Percentiles rank a stretch among this genome's conserved stretches.
Conservation (phyloP, 345 rosid genomes). For the Corchorus capsularis region DNA sequence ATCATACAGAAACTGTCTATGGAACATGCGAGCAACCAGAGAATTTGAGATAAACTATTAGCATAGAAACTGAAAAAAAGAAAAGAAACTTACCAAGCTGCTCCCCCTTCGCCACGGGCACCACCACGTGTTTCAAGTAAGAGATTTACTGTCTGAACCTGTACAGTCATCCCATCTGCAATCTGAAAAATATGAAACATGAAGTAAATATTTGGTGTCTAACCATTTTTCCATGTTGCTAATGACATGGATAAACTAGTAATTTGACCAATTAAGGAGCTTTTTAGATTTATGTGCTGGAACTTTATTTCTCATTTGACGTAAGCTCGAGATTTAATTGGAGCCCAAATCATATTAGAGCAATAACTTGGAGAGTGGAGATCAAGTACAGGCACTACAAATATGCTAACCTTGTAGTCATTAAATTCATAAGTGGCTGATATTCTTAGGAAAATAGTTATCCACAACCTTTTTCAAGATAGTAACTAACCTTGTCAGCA, state of each 20-base stretch:
- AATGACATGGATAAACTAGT: neutral
- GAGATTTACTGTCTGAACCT: slow-evolving; percentile 86
- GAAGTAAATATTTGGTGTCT: slow-evolving; percentile 16
- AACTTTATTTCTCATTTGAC: neutral
- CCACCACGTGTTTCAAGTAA: slow-evolving; percentile 90
- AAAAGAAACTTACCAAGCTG: slow-evolving; percentile 71
- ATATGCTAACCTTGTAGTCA: neutral
- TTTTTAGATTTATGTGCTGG: neutral
- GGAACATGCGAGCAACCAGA: neutral
- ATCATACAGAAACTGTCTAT: neutral
- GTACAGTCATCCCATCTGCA: slow-evolving; percentile 99
- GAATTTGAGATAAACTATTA: neutral
- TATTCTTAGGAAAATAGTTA: neutral
- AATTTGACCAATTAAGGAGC: neutral
- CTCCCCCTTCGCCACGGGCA: slow-evolving; percentile 65
- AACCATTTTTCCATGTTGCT: slow-evolving; percentile 12
- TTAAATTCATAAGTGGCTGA: neutral
- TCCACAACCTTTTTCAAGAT: slow-evolving; percentile 15
- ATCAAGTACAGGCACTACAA: neutral
- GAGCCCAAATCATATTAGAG: neutral
- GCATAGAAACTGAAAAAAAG: neutral
- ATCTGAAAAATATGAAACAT: slow-evolving; percentile 52
- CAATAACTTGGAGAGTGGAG: neutral
- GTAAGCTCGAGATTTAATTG: neutral
- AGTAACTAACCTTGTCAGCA: slow-evolving; percentile 87